Evolutionary conservation across 2,329 filamentous ascomycete genomes (phyloP), one percentile per base, ranked within the genome.

Genomic region (Xylariales sp.): DNA sequence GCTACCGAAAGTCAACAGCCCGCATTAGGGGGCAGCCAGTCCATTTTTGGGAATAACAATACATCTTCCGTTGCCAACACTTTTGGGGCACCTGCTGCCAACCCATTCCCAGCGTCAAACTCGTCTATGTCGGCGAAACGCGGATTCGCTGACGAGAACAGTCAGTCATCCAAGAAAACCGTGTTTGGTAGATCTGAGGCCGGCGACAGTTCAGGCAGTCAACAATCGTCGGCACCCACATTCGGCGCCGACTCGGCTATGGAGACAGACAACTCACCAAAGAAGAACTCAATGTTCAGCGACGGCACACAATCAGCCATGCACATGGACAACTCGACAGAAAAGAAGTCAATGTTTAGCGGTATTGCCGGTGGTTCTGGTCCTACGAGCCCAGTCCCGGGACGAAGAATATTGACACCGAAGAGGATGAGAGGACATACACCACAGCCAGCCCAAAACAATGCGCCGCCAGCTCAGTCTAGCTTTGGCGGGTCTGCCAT

Each of bases 401-500:
- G 38, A 11, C 28, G 38, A 18, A 40, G 33, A 21, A 40, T 40
- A 11, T 25, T 40, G 29, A 40, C 38, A 6, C 38, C 38, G 7
- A 40, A 40, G 38, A 40, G 38, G 21, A 12, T 40, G 6, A 16
- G 29, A 27, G 38, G 19, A 27, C 8, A 27, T 18, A 27, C 38
- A 10, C 11, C 19, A 15, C 38, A 40, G 20, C 28, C 38, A 14
- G 29, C 28, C 15, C 28, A 18, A 5, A 63, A 65, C 20, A 57
- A 60, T 31, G 51, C 57, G 5, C 38, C 53, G 27, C 37, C 55
- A 15, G 39, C 52, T 4, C 51, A 44, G 40, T 52, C 35, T 16
- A 27, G 10, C 21, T 39, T 40, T 25, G 31, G 22, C 3, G 37
- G 19, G 14, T 39, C 44, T 6, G 27, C 35, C 11, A 21, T 63